Conservation (phyloP, 148 eudicot species). For the Pharnaceum exiguum region DNA sequence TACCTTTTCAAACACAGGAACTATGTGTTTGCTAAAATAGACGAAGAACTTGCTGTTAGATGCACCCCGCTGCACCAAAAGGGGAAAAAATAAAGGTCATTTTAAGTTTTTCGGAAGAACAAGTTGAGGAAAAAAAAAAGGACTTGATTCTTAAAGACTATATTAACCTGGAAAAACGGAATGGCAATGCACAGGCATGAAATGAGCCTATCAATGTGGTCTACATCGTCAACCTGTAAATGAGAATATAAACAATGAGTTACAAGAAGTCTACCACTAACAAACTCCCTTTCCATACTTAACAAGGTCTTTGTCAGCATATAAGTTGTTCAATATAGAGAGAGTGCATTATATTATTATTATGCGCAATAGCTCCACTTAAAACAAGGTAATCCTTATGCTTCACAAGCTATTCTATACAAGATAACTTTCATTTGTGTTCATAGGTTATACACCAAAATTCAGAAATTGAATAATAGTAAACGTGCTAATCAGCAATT, state of each 20-base stretch:
- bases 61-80: slow-evolving; percentile 67
- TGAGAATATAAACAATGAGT: neutral
- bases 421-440: too few species aligned
- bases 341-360: too few species aligned
- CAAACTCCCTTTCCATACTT: too few species aligned
- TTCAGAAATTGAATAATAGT: too few species aligned
- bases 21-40: slow-evolving; percentile 74
- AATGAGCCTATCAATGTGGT: slow-evolving; percentile 75
- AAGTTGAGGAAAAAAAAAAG: neutral
- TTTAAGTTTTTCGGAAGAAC: neutral
- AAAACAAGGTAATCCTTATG: too few species aligned
- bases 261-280: too few species aligned
- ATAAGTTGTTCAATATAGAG: too few species aligned
- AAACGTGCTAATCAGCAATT: too few species aligned
- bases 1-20: slow-evolving; percentile 91
- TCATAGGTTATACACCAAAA: too few species aligned
- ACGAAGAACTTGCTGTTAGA: slow-evolving; percentile 81
- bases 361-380: too few species aligned
- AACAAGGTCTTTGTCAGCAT: too few species aligned
- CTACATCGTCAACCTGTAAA: slow-evolving; percentile 75
- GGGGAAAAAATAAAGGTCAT: neutral
- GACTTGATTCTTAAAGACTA: neutral
- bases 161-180: slow-evolving; percentile 71
- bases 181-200: slow-evolving; percentile 82
- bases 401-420: too few species aligned